Conservation (phyloP, 73 alveolate genomes). For the Tetrahymena malaccensis region DNA sequence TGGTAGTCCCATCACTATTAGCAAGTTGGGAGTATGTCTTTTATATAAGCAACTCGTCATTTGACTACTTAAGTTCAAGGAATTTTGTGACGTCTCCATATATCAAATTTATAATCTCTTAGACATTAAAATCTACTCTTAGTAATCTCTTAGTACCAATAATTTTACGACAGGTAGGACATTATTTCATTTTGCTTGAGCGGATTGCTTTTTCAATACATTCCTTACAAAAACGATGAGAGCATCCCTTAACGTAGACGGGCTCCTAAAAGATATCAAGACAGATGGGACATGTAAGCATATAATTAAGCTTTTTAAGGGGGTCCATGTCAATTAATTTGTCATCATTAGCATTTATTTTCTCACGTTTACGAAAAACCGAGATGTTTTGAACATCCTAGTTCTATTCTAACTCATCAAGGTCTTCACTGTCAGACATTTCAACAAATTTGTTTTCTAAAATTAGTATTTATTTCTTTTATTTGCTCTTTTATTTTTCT, state of each 20-base stretch:
- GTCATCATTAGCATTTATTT: neutral
- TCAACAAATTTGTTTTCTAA: neutral
- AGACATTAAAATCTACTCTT: conserved; percentile 4
- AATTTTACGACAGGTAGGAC: conserved; percentile 38
- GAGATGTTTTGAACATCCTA: neutral
- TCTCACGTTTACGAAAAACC: neutral
- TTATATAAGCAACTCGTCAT: neutral
- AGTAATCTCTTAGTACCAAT: conserved; percentile 32
- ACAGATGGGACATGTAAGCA: conserved; percentile 24
- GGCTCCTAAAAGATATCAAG: conserved; percentile 25
- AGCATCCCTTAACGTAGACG: conserved; percentile 40
- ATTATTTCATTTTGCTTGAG: neutral
- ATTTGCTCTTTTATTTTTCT: neutral
- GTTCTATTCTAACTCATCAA: neutral
- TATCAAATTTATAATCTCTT: neutral
- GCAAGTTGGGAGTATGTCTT: neutral
- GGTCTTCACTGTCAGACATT: neutral
- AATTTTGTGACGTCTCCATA: neutral
- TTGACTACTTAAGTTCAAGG: neutral
- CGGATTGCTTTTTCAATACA: conserved; percentile 43
- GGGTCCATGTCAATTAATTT: neutral
- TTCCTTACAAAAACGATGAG: conserved; percentile 43
- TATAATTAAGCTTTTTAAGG: neutral
- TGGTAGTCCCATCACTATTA: neutral
- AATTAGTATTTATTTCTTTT: neutral